Base-by-base conservation (phyloP, 768 basidiomycete genomes). In the Fibroporia radiculosa region DNA sequence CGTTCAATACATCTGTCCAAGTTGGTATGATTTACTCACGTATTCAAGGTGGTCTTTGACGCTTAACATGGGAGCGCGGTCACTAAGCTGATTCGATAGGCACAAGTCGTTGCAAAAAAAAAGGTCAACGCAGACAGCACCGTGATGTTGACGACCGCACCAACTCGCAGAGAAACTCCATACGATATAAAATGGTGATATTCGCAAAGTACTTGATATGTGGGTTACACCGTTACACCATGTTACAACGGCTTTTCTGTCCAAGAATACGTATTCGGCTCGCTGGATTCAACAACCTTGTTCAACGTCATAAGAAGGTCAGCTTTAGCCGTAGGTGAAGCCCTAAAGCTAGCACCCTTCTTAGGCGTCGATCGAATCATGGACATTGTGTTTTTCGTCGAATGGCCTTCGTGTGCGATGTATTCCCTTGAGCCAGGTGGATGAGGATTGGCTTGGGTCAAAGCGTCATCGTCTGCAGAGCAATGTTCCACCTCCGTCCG, bases 131-230 rank as follows among this genome's bases (percentile, higher is more conserved):
- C n/a, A n/a, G n/a, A n/a, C n/a, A n/a, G n/a, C n/a, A n/a, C n/a
- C n/a, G n/a, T n/a, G n/a, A n/a, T n/a, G n/a, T n/a, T n/a, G n/a
- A n/a, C n/a, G n/a, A n/a, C n/a, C n/a, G n/a, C n/a, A n/a, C n/a
- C n/a, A n/a, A n/a, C n/a, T n/a, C n/a, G 81, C 80, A 0, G 82
- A 85, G 56, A 78, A 73, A 49, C 67, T 70, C 1, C 63, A 84
- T 3, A 52, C 59, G 16, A 74, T 78, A 35, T 68, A 79, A 50
- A 66, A 68, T 6, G 79, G 74, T 18, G 73, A 81, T 50, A 39
- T 84, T 1, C 52, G 50, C 6, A 75, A 77, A 54, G 69, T 80
- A 11, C 62, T 85, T 3, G 42, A 54, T 29, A 43, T 40, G 23
- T 56, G 58, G 26, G 50, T 66, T n/a, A 19, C 32, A 27, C 19